These are phyloP conservation scores for Apophysomyces sp. DNA, from an alignment of 371 early-diverging fungal species.

Conservation along the genomic window DNA sequence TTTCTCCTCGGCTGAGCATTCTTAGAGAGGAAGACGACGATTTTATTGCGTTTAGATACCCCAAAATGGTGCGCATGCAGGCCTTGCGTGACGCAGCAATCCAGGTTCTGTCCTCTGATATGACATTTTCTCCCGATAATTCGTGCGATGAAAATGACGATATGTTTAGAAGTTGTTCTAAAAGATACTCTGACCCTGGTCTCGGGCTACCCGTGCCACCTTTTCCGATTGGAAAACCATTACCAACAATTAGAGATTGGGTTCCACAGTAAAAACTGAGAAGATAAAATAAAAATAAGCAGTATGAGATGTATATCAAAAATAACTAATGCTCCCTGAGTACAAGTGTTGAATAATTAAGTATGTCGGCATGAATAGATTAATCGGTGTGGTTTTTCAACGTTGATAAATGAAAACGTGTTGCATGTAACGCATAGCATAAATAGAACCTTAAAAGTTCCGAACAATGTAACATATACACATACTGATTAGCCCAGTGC, in stretches of 20 bases:
- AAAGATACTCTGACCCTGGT: constrained; percentile 7
- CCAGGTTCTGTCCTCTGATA: constrained; percentile 7
- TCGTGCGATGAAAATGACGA: neutral
- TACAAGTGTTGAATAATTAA: no score
- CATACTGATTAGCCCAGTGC: no score
- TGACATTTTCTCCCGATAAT: constrained; percentile 1
- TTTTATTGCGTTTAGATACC: constrained; percentile 19
- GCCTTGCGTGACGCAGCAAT: constrained; percentile 19
- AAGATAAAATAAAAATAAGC: neutral
- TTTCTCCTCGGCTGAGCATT: constrained; percentile 7
- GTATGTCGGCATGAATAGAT: no score
- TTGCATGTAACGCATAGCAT: no score
- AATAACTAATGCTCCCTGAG: no score
- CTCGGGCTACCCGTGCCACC: neutral
- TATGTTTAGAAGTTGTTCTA: neutral
- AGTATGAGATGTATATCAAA: no score
- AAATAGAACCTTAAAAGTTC: no score
- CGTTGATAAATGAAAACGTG: no score
- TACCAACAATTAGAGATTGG: constrained; percentile 3
- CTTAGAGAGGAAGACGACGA: constrained; percentile 7
- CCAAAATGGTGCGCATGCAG: constrained; percentile 13
- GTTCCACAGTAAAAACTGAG: neutral
- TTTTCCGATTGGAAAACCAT: constrained; percentile 7
- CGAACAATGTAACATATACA: no score
- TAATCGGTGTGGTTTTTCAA: no score